Percentiles rank a stretch among this genome's conserved stretches.
phyloP scores from a whole-genome alignment of 2,329 filamentous ascomycete species.

The Alternaria arborescens region DNA sequence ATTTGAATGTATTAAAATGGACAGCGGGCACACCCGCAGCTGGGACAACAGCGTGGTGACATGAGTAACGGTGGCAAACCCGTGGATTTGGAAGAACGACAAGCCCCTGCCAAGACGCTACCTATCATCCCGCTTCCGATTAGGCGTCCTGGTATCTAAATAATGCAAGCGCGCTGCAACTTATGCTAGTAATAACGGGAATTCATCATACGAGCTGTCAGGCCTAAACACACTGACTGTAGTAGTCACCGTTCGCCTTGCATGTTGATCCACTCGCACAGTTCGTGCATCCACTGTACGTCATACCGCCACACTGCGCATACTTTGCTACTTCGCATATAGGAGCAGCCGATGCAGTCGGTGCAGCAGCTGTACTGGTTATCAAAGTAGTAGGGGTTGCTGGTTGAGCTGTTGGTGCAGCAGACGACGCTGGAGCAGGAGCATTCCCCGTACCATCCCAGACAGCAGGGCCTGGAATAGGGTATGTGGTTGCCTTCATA shows the following conservation, averaged over 20 bases:
- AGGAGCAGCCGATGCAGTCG: conserved; percentile 18
- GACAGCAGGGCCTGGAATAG: conserved; percentile 36
- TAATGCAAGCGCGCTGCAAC: no score
- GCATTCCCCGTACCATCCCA: conserved; percentile 34
- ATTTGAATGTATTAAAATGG: not conserved
- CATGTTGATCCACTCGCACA: conserved; percentile 36
- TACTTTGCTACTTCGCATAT: conserved; percentile 28
- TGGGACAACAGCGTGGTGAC: not conserved
- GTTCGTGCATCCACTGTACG: conserved; percentile 31
- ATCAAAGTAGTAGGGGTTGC: conserved; percentile 29
- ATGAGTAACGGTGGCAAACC: not conserved
- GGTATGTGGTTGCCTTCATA: conserved; percentile 39
- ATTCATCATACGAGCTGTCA: not conserved
- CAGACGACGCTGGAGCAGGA: conserved; percentile 17
- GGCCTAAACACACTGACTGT: conserved; percentile 32
- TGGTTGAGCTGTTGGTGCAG: conserved; percentile 7
- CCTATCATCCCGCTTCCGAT: not conserved
- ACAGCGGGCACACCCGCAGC: not conserved
- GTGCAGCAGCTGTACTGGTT: conserved; percentile 19
- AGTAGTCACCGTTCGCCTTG: conserved; percentile 34
- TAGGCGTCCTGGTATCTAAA: not conserved
- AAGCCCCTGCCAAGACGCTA: not conserved
- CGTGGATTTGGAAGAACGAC: not conserved
- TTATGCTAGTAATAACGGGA: not conserved
- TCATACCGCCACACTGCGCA: conserved; percentile 36